Evolutionary conservation across 768 basidiomycete species (phyloP), one percentile per base, ranked within the genome.

Genomic region (Auricularia sp.): DNA sequence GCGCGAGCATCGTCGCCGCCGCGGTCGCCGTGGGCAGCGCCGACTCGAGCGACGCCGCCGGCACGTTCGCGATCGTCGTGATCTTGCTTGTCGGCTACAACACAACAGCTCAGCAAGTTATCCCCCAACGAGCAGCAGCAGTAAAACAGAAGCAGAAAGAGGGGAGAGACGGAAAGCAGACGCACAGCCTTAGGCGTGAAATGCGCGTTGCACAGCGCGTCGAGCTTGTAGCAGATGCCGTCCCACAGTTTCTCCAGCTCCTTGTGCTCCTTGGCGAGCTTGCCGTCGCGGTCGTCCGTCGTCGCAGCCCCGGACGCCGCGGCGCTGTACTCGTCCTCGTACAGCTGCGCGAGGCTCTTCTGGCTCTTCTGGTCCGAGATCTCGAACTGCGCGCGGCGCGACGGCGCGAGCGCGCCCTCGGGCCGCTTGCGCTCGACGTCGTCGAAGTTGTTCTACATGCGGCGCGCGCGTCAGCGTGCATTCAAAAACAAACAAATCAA

Each of bases 121-220:
- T n/a, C n/a, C n/a, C n/a, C n/a, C n/a, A n/a, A n/a, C n/a, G n/a
- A n/a, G n/a, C n/a, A n/a, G n/a, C n/a, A n/a, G n/a, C n/a, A n/a
- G n/a, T n/a, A n/a, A n/a, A n/a, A n/a, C n/a, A n/a, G n/a, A n/a
- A n/a, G n/a, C n/a, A n/a, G n/a, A n/a, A n/a, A n/a, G n/a, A n/a
- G n/a, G n/a, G n/a, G n/a, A n/a, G n/a, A n/a, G n/a, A n/a, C n/a
- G n/a, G n/a, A n/a, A n/a, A n/a, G n/a, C n/a, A n/a, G n/a, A n/a
- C 86, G 63, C 67, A 96, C 96, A 73, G 87, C 86, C 75, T 98
- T 98, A 1, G 96, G 97, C 16, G 92, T 89, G 73, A 94, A 98
- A 74, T 98, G 92, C 1, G 94, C 87, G 72, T 98, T 98, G 73
- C 90, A 92, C 42, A 98, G 78, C 21, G 96, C 93, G 75, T 98